Base-by-base conservation (phyloP, 768 basidiomycete species). In the Sarcodon aspratus region DNA sequence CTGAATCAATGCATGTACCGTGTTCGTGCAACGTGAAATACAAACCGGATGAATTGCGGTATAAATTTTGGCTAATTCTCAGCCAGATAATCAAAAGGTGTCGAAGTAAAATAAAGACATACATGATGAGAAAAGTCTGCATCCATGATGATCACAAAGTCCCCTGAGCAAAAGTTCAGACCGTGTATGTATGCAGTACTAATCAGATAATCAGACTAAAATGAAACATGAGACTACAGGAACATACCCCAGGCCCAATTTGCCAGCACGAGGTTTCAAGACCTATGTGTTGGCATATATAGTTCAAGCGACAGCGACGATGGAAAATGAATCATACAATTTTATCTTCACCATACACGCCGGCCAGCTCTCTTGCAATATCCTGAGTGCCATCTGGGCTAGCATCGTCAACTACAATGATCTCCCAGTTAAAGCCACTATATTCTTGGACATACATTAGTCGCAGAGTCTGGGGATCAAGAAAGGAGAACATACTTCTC, bases 141-240 rank as follows among this genome's bases (percentile, higher is more conserved):
- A 57, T 95, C 92, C 92, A 95, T 95, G 62, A 95, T 94, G 60
- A 94, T 88, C 17, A 93, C 89, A 67, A 93, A 95, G 65, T 90
- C 88, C 8, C 92, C 92, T 0, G 82, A 82, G 56, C 84, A 85
- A 64, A 87, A 94, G 56, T 89, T 82, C 44, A 95, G 71, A 10
- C 92, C 92, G 60, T 95, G 86, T 35, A 94, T 86, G 61, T 95
- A 95, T 33, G 92, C 92, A 17, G 92, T 93, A 49, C 89, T 92
- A 53, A 13, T 48, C 18, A n/a, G 32, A 27, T 42, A 31, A 46
- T 45, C 48, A 51, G 46, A 48, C 17, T 45, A 37, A 27, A 31
- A 36, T 46, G 6, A 1, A 35, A 18, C 40, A 33, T 42, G 27
- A 5, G 36, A 18, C 33, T 13, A 21, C 0, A 31, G 12, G 18